Evolutionary conservation across 2,329 filamentous ascomycete genomes (phyloP), one percentile per base, ranked within the genome.

Genomic region (Hysterium pulicare): DNA sequence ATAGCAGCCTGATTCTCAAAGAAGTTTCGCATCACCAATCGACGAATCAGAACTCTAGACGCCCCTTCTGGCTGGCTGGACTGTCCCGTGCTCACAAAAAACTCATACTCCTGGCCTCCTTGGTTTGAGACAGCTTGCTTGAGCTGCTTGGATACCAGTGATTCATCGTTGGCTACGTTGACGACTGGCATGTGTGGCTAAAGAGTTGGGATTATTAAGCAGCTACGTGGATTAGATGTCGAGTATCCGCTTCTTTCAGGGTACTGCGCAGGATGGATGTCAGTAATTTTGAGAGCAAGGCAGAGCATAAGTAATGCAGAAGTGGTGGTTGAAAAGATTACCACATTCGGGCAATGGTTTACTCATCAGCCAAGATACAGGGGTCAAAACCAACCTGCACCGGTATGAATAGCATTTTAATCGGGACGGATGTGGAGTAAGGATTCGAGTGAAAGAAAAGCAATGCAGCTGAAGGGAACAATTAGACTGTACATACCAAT

Each of bases 21-120:
- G 46, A 58, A 56, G 33, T 61, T 58, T 15, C 48, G 50, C 58
- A 59, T 61, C 2, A 61, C 57, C 13, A 57, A 30, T 5, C 54
- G 51, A 5, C 54, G 55, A n/a, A 59, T 59, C 21, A 41, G 48
- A 20, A 45, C 50, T 28, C 55, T 41, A 33, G 54, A 50, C 4
- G 38, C 37, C 5, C 55, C 54, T 3, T 53, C 51, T 11, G 47
- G 52, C 34, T 56, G 56, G 28, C 54, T 46, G 22, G 53, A 52
- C 33, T 54, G 42, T 7, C 52, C 46, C 4, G 56, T 61, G 0
- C 51, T 59, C 3, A 58, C 51, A 28, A 61, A 56, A 41, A 59
- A 61, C 34, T 59, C 47, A 38, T 58, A 61, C 38, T 58, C 45
- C 32, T 50, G 50, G 20, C 19, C 35, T 15, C 11, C 35, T 15